These are phyloP conservation scores for Fusarium mexicanum DNA, from an alignment of 2,329 filamentous ascomycete genomes.

Conservation along the genomic window DNA sequence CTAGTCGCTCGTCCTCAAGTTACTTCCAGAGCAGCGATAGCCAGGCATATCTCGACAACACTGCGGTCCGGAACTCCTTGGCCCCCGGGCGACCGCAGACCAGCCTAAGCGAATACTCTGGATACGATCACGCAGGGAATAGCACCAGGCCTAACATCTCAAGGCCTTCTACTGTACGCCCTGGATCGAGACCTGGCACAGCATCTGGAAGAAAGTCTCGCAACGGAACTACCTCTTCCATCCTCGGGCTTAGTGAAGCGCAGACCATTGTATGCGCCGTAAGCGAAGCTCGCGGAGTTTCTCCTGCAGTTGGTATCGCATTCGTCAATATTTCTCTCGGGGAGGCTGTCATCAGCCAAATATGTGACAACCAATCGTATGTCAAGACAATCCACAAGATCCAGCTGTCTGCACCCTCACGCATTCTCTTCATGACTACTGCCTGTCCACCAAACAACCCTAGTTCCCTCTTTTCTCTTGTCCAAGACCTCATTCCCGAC, in stretches of 20 bases:
- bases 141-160: conserved; percentile 33
- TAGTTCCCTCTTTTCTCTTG: conserved; percentile 78
- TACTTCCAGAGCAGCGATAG: conserved; percentile 37
- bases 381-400: conserved; percentile 89
- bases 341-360: conserved; percentile 87
- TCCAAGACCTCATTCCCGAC: conserved; percentile 66
- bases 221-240: conserved; percentile 48
- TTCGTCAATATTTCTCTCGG: conserved; percentile 88
- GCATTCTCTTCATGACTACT: conserved; percentile 80
- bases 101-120: conserved; percentile 1
- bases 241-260: conserved; percentile 58
- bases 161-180: conserved; percentile 31
- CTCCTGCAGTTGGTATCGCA: conserved; percentile 84
- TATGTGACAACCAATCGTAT: conserved; percentile 93
- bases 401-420: conserved; percentile 79
- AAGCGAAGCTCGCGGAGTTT: conserved; percentile 86
- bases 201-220: conserved; percentile 58
- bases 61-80: neutral
- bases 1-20: conserved; percentile 28
- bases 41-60: neutral
- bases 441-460: conserved; percentile 71
- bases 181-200: conserved; percentile 49
- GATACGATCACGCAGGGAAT: conserved; percentile 23
- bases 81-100: neutral
- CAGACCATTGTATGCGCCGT: conserved; percentile 89